These are phyloP conservation scores for Styphnolobium japonicum DNA, from an alignment of 306 rosid genomes.

Conservation along the genomic window DNA sequence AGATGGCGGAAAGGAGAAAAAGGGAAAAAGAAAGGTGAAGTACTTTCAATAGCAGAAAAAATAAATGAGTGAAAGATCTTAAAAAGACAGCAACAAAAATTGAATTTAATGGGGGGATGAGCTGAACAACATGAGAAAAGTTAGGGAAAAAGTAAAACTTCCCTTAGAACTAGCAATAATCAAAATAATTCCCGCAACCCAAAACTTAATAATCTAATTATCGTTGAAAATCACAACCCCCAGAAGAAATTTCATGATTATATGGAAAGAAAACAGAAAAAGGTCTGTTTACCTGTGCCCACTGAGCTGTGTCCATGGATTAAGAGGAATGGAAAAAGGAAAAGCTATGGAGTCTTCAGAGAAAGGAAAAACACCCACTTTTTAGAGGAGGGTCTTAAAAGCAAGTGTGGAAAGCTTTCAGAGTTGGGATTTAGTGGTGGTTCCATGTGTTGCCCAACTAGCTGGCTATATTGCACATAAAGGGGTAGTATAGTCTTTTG, in stretches of 20 bases:
- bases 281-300: constrained; percentile 86
- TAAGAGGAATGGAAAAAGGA: constrained; percentile 41
- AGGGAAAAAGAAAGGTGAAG: constrained; percentile 49
- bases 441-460: constrained; percentile 82
- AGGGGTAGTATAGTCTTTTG: constrained; percentile 49
- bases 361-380: constrained; percentile 53
- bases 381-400: constrained; percentile 62
- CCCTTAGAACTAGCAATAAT: constrained; percentile 37
- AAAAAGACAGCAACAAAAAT: constrained; percentile 39
- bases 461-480: constrained; percentile 44
- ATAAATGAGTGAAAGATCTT: constrained; percentile 38
- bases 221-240: constrained; percentile 38
- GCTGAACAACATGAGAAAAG: constrained; percentile 48
- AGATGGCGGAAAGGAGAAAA: constrained; percentile 34
- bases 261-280: constrained; percentile 39
- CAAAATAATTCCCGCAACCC: constrained; percentile 23
- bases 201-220: constrained; percentile 24
- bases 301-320: constrained; percentile 95
- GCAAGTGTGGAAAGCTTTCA: constrained; percentile 45
- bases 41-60: constrained; percentile 42
- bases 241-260: constrained; percentile 45
- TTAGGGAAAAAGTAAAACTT: constrained; percentile 26
- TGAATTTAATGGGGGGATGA: constrained; percentile 44
- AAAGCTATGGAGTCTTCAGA: constrained; percentile 58
- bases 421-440: constrained; percentile 45